A percentile compares a stretch with the other conserved stretches of the same genome.
Conservation (phyloP, 164 flowering plant species). For the Stephania yunnanensis region DNA sequence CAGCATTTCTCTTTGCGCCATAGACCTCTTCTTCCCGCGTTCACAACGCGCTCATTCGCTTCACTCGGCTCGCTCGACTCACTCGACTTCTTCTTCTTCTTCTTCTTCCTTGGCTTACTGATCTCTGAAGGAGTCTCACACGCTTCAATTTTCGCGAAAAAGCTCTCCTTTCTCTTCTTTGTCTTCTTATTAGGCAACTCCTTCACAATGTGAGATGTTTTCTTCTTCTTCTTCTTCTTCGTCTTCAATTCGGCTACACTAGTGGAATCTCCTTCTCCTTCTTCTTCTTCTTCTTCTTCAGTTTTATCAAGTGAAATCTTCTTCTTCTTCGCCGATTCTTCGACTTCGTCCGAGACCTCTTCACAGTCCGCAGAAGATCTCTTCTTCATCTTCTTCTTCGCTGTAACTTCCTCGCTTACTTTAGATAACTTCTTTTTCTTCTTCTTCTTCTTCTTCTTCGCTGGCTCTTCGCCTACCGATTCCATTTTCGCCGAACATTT, state of each 20-base stretch:
- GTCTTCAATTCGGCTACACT: background rate
- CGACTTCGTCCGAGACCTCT: background rate
- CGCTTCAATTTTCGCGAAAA: background rate
- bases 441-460: background rate
- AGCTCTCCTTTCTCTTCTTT: background rate
- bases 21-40: background rate
- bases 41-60: background rate
- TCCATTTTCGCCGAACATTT: background rate
- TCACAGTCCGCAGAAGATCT: background rate
- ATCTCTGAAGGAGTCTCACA: background rate
- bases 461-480: background rate
- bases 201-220: background rate
- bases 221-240: constrained; percentile 4
- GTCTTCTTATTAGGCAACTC: background rate
- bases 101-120: background rate
- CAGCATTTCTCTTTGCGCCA: background rate
- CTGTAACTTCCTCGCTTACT: background rate
- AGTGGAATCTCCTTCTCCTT: background rate
- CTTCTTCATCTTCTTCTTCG: background rate
- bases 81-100: background rate
- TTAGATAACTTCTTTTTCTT: background rate
- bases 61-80: too few relatives aligned
- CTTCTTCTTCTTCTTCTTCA: background rate
- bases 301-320: background rate
- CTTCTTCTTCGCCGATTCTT: background rate